Evolutionary conservation across 1,284 basidiomycete species (phyloP).

Genomic region (Cutaneotrichosporon sp.): DNA sequence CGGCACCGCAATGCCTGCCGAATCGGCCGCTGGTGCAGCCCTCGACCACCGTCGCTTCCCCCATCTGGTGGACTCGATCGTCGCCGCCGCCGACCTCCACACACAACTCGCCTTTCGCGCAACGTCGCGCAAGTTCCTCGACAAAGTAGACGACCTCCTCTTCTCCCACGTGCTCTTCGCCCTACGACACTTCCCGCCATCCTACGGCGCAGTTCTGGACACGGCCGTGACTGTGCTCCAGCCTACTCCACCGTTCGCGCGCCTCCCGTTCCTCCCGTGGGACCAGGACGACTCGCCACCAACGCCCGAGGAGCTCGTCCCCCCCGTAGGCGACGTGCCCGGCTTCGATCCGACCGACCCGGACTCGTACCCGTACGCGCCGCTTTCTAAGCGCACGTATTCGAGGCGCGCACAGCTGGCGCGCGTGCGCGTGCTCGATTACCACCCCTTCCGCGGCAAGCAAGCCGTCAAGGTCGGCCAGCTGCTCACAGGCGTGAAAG

Average conservation of each 20-base stretch:
- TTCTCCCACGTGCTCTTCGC: not conserved
- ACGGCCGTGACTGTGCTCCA: not conserved
- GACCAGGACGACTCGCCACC: not conserved
- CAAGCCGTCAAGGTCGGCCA: not conserved
- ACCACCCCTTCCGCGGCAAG: not conserved
- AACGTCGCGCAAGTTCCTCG: not conserved
- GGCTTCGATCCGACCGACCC: slow-evolving; percentile 1
- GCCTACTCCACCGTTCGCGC: not conserved
- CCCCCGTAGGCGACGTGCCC: not conserved
- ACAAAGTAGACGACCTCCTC: not conserved
- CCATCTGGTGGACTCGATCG: slow-evolving; percentile 1
- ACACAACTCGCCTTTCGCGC: slow-evolving; percentile 1
- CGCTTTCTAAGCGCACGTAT: not conserved
- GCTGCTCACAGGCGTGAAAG: not conserved
- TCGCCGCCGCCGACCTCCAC: slow-evolving; percentile 12
- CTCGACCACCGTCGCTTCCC: slow-evolving; percentile 2
- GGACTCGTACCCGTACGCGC: not conserved
- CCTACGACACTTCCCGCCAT: not conserved
- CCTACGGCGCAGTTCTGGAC: not conserved
- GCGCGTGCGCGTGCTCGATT: not conserved
- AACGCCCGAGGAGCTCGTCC: not conserved
- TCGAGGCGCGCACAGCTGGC: not conserved
- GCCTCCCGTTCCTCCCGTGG: slow-evolving; percentile 3
- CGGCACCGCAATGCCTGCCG: too few relatives aligned
- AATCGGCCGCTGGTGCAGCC: too few relatives aligned